These are phyloP conservation scores for Boletus smithii DNA, from an alignment of 1,284 basidiomycete genomes.

Conservation along the genomic window DNA sequence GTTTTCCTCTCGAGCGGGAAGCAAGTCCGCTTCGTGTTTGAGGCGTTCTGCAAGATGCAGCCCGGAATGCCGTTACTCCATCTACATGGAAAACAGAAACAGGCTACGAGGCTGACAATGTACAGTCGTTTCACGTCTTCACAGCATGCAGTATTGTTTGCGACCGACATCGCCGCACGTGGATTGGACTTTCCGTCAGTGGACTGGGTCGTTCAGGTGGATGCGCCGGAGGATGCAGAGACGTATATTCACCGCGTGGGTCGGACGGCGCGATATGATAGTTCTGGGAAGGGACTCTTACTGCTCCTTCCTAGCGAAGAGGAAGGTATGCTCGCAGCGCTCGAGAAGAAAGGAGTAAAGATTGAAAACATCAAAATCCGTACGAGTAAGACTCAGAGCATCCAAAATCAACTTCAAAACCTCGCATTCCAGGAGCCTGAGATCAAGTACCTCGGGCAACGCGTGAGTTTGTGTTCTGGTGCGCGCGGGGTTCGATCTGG, in stretches of 20 bases:
- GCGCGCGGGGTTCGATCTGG: background rate
- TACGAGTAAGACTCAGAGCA: conserved; percentile 82
- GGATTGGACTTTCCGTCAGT: conserved; percentile 96
- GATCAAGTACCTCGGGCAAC: conserved; percentile 94
- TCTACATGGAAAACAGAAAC: conserved; percentile 97
- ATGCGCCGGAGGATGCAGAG: conserved; percentile 96
- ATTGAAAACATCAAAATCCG: conserved; percentile 88
- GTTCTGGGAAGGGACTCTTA: conserved; percentile 83
- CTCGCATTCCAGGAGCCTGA: conserved; percentile 95
- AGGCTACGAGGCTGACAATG: conserved; percentile 79
- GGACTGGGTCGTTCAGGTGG: conserved; percentile 98
- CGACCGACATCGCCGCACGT: conserved; percentile 97
- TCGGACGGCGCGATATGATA: conserved; percentile 91
- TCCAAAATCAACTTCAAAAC: conserved; percentile 88
- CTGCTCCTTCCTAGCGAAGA: conserved; percentile 90
- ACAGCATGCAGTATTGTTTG: conserved; percentile 81
- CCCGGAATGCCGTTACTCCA: conserved; percentile 90
- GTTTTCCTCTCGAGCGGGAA: conserved; percentile 96
- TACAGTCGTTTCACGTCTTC: conserved; percentile 80
- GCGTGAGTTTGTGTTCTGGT: conserved; percentile 49
- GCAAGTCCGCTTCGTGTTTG: conserved; percentile 96
- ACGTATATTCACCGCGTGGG: conserved; percentile 98
- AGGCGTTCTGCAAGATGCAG: conserved; percentile 93
- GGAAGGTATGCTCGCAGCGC: conserved; percentile 76
- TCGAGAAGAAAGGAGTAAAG: conserved; percentile 74